A percentile compares a stretch with the other conserved stretches of the same genome.
Conservation (phyloP, 2,329 filamentous ascomycete species). For the Coniochaeta sp. region DNA sequence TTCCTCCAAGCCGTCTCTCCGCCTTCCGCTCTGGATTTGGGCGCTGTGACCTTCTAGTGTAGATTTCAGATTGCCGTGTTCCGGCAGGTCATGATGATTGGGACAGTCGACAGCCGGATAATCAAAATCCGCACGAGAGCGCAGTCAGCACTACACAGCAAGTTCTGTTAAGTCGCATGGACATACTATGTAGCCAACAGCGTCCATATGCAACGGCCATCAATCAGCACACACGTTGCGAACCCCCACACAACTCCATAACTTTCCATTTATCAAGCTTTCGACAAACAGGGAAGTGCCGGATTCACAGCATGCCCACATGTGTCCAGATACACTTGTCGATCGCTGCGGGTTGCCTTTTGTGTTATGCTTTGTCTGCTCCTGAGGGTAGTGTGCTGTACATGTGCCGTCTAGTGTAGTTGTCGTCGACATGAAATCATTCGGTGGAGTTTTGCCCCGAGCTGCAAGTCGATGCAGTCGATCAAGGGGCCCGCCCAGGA, state of each 20-base stretch:
- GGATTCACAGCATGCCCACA: not conserved
- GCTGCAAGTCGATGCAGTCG: not conserved
- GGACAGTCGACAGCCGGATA: no score
- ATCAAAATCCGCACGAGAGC: no score
- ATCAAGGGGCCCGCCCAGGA: not conserved
- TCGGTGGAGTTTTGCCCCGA: not conserved
- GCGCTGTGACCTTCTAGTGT: no score
- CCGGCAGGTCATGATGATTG: no score
- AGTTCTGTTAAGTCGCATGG: no score
- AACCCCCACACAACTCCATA: not conserved
- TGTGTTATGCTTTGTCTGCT: not conserved
- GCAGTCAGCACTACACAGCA: no score
- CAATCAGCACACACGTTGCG: not conserved
- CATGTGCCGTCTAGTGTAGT: not conserved
- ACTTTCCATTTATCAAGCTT: not conserved
- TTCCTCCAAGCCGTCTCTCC: not conserved
- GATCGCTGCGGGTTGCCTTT: not conserved
- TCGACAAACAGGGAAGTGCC: slow-evolving; percentile 1
- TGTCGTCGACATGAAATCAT: not conserved
- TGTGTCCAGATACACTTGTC: not conserved
- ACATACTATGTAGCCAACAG: not conserved
- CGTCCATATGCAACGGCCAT: not conserved
- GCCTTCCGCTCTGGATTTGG: not conserved
- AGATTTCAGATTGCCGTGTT: no score
- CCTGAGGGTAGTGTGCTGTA: not conserved